Percentiles rank a stretch among this genome's conserved stretches.
phyloP scores from a whole-genome alignment of 768 basidiomycete genomes.

The Russula sp. region DNA sequence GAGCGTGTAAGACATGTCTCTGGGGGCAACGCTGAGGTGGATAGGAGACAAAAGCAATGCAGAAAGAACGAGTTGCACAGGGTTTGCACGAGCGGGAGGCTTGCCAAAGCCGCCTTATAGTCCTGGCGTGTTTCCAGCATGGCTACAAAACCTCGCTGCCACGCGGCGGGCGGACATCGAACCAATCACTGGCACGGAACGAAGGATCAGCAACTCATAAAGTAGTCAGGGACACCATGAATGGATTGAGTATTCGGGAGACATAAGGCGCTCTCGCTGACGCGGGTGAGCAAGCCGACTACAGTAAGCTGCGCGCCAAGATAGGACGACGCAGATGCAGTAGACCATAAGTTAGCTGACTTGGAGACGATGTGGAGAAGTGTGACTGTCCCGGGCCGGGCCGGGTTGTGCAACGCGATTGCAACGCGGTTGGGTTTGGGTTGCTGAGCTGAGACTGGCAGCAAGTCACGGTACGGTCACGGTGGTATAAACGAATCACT shows the following conservation, averaged over 20 bases:
- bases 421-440: no score
- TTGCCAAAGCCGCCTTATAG: constrained; percentile 6
- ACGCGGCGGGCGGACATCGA: constrained; percentile 17
- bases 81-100: not conserved
- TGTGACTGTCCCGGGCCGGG: no score
- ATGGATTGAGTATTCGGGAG: not conserved
- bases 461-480: no score
- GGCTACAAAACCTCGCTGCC: not conserved
- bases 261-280: not conserved
- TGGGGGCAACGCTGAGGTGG: not conserved
- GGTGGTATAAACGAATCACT: no score
- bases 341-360: no score
- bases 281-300: not conserved
- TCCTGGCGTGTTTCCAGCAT: constrained; percentile 11
- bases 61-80: constrained; percentile 4
- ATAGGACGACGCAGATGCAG: no score
- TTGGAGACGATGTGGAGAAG: no score
- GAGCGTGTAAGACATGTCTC: constrained; percentile 19
- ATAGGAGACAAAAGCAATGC: constrained; percentile 5
- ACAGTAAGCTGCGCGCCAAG: not conserved
- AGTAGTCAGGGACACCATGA: not conserved
- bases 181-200: not conserved
- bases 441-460: no score
- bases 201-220: not conserved
- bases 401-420: not conserved